A percentile compares a stretch with the other conserved stretches of the same genome.
phyloP scores from a whole-genome alignment of 768 basidiomycete species.

The Kwoniella dendrophila region DNA sequence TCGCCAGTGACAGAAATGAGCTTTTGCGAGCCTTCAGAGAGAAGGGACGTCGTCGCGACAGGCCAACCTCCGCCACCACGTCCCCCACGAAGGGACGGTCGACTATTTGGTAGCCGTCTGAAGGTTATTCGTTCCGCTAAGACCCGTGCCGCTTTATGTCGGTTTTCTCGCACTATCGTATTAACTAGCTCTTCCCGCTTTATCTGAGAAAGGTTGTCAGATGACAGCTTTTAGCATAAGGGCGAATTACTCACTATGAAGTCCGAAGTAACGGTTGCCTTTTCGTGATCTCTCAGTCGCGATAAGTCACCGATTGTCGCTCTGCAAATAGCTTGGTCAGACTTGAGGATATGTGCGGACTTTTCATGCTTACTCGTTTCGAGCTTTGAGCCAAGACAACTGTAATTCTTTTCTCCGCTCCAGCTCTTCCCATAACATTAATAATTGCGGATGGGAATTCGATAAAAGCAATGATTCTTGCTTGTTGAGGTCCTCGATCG shows the following conservation, averaged over 20 bases:
- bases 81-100: slow-evolving; percentile 24
- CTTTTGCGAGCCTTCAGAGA: slow-evolving; percentile 22
- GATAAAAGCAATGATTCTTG: slow-evolving; percentile 31
- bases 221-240: not conserved
- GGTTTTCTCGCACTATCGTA: slow-evolving; percentile 16
- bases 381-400: slow-evolving; percentile 16
- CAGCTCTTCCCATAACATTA: slow-evolving; percentile 33
- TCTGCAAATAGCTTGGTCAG: slow-evolving; percentile 14
- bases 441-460: slow-evolving; percentile 29
- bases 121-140: slow-evolving; percentile 19
- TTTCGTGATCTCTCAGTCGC: slow-evolving; percentile 25
- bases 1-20: slow-evolving; percentile 14
- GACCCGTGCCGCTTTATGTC: slow-evolving; percentile 14
- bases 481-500: slow-evolving; percentile 33
- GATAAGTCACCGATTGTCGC: slow-evolving; percentile 24
- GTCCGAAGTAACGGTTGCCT: slow-evolving; percentile 1
- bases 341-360: not conserved
- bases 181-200: slow-evolving; percentile 16
- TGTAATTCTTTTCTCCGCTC: slow-evolving; percentile 28
- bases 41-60: slow-evolving; percentile 20
- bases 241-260: slow-evolving; percentile 30
- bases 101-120: slow-evolving; percentile 12
- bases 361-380: slow-evolving; percentile 8
- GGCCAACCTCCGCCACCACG: slow-evolving; percentile 43
- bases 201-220: not conserved